Evolutionary conservation across 2,329 filamentous ascomycete genomes (phyloP).

Genomic region (Cordyceps javanica): DNA sequence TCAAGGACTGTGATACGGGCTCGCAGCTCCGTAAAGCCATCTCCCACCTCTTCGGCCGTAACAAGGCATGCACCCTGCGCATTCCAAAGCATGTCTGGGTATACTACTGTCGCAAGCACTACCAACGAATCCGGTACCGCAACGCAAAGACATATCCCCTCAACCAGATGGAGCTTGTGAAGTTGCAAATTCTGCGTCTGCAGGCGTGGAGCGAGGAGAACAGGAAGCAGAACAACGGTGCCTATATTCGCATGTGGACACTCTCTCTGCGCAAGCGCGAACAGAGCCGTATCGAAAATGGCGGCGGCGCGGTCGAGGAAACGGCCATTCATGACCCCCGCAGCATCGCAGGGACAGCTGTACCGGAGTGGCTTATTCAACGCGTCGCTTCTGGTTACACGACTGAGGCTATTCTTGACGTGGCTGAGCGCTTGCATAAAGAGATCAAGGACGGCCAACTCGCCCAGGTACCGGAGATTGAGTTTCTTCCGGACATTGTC

Average conservation of each 20-base stretch:
- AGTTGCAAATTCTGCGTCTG: constrained; percentile 56
- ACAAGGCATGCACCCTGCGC: constrained; percentile 67
- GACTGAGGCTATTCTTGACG: constrained; percentile 39
- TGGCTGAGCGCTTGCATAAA: constrained; percentile 39
- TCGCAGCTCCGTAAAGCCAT: constrained; percentile 67
- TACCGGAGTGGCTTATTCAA: constrained; percentile 44
- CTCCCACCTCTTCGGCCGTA: constrained; percentile 76
- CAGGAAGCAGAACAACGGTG: constrained; percentile 23
- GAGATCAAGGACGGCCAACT: constrained; percentile 39
- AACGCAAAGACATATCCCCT: constrained; percentile 54
- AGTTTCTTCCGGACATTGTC: constrained; percentile 51
- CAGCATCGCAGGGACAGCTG: constrained; percentile 31
- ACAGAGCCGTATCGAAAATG: constrained; percentile 45
- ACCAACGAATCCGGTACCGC: constrained; percentile 70
- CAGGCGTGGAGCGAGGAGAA: constrained; percentile 56
- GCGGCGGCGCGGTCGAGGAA: constrained; percentile 26
- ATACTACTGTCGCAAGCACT: constrained; percentile 74
- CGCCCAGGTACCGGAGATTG: constrained; percentile 49
- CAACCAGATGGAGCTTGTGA: constrained; percentile 58
- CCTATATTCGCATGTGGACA: constrained; percentile 45
- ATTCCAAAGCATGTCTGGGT: constrained; percentile 69
- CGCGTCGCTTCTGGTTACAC: constrained; percentile 41
- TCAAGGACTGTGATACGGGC: constrained; percentile 51
- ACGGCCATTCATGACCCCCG: constrained; percentile 16
- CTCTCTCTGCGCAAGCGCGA: constrained; percentile 60